A percentile compares a stretch with the other conserved stretches of the same genome.
Evolutionary conservation across 768 basidiomycete genomes (phyloP).

Genomic region (Pleurotus citrinopileatus): DNA sequence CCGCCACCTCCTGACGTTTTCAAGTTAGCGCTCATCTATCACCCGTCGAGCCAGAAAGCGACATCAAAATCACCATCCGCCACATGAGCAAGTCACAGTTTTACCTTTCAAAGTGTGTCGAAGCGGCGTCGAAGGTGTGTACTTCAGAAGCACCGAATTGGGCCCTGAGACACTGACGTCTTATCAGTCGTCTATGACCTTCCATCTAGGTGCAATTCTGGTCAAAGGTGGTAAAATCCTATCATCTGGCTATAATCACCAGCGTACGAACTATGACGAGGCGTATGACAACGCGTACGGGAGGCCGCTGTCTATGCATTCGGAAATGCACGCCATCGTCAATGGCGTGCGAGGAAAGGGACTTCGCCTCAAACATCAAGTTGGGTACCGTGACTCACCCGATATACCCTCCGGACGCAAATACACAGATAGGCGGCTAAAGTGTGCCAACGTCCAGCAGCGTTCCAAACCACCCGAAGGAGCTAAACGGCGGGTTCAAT

Average conservation of each 20-base stretch:
- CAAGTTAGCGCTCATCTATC: neutral
- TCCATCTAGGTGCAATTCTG: conserved; percentile 40
- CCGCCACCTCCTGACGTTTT: neutral
- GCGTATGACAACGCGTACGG: conserved; percentile 33
- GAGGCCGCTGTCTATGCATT: conserved; percentile 47
- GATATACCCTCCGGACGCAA: neutral
- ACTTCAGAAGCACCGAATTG: neutral
- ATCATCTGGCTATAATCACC: conserved; percentile 51
- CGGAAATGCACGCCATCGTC: conserved; percentile 60
- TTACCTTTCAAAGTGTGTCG: conserved; percentile 47
- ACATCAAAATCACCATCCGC: too few species aligned
- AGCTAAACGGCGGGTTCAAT: conserved; percentile 6
- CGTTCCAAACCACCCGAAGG: neutral
- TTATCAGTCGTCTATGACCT: conserved; percentile 39
- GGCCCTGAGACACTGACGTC: neutral
- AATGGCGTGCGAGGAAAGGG: conserved; percentile 46
- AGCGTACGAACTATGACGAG: conserved; percentile 52
- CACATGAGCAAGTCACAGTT: conserved; percentile 47
- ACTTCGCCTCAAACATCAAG: conserved; percentile 51
- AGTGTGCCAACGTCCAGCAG: neutral
- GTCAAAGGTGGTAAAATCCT: conserved; percentile 58
- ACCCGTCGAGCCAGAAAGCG: too few species aligned
- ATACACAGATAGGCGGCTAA: neutral
- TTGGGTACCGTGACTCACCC: conserved; percentile 24
- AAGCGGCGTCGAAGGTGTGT: conserved; percentile 41